A percentile compares a stretch with the other conserved stretches of the same genome.
phyloP scores from a whole-genome alignment of 192 early-diverging fungal genomes.

The Lobosporangium transversale region DNA sequence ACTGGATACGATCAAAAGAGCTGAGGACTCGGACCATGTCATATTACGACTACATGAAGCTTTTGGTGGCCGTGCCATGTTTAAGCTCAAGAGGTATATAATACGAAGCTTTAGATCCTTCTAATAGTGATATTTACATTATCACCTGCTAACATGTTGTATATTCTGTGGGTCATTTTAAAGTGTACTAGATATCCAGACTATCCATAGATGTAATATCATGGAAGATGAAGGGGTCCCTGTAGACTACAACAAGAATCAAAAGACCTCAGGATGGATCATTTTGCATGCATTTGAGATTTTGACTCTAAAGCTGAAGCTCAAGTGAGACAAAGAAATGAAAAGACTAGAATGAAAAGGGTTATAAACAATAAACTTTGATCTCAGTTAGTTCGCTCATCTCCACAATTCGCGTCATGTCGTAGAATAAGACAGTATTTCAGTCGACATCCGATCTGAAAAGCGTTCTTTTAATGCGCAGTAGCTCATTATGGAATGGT shows the following conservation, averaged over 20 bases:
- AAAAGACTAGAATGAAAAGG: no score
- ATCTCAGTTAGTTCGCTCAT: no score
- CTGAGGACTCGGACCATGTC: slow-evolving; percentile 80
- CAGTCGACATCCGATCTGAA: no score
- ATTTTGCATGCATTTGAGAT: slow-evolving; percentile 39
- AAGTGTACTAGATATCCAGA: slow-evolving; percentile 63
- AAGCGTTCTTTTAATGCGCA: no score
- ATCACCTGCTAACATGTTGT: no score
- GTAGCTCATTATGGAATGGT: no score
- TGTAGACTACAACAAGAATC: slow-evolving; percentile 38
- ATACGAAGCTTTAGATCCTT: slow-evolving; percentile 15
- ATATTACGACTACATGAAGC: slow-evolving; percentile 92
- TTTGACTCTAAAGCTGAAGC: slow-evolving; percentile 40
- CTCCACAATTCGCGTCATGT: background rate
- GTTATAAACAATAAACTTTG: no score
- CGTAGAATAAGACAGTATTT: no score
- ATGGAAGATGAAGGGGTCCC: slow-evolving; percentile 74
- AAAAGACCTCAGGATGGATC: slow-evolving; percentile 44
- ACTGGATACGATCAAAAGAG: slow-evolving; percentile 90
- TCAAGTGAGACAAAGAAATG: slow-evolving; percentile 16
- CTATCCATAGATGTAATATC: slow-evolving; percentile 74
- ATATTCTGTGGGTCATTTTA: no score
- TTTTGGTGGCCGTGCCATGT: slow-evolving; percentile 83
- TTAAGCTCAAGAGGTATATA: slow-evolving; percentile 62
- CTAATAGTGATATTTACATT: no score